A percentile compares a stretch with the other conserved stretches of the same genome.
phyloP scores from a whole-genome alignment of 2,329 filamentous ascomycete species.

The Fusarium domesticum region DNA sequence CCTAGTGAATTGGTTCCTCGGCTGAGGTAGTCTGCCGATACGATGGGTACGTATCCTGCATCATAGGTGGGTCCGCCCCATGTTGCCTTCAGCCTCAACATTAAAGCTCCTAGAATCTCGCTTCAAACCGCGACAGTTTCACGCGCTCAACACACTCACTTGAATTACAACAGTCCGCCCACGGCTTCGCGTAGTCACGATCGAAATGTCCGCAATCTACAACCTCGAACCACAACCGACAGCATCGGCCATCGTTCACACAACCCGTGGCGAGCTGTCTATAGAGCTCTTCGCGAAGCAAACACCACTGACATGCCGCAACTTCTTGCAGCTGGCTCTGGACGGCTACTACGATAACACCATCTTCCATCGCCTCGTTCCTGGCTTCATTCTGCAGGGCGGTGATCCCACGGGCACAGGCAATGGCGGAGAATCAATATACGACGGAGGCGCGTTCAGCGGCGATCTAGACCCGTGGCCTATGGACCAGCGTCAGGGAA shows the following conservation, averaged over 20 bases:
- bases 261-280: slow-evolving; percentile 82
- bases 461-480: slow-evolving; percentile 70
- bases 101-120: neutral
- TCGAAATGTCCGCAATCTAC: slow-evolving; percentile 79
- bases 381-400: slow-evolving; percentile 90
- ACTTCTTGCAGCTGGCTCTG: slow-evolving; percentile 91
- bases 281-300: slow-evolving; percentile 96
- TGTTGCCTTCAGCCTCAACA: neutral
- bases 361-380: slow-evolving; percentile 88
- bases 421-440: slow-evolving; percentile 87
- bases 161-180: neutral
- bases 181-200: neutral
- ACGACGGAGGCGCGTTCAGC: slow-evolving; percentile 75
- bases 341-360: slow-evolving; percentile 95
- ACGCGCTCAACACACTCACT: neutral
- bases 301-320: slow-evolving; percentile 84
- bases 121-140: neutral
- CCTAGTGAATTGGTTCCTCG: too few relatives aligned
- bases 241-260: slow-evolving; percentile 86
- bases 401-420: slow-evolving; percentile 93
- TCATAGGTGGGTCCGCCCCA: neutral
- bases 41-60: neutral
- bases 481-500: slow-evolving; percentile 61
- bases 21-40: too few relatives aligned
- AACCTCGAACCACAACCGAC: slow-evolving; percentile 94